Conservation (phyloP, 371 early-diverging fungal species). For the Mortierella sp. region DNA sequence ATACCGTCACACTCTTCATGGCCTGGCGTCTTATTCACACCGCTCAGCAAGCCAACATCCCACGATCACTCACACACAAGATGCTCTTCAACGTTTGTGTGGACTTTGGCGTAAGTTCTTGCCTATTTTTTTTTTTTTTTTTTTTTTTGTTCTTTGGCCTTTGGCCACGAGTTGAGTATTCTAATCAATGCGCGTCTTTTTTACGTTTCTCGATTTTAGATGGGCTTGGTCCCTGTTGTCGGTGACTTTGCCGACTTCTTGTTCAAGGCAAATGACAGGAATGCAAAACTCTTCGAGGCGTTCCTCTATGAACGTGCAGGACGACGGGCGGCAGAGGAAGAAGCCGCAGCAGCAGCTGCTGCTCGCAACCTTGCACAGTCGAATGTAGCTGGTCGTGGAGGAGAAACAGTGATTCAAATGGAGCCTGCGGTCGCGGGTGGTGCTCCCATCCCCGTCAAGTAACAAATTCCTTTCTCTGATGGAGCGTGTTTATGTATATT, state of each 20-base stretch:
- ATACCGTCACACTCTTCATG: constrained; percentile 19
- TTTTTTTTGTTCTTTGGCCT: constrained; percentile 1
- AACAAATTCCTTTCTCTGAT: too few relatives aligned
- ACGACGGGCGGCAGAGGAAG: constrained; percentile 2
- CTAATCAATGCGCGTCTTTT: not conserved
- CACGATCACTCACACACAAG: constrained; percentile 14
- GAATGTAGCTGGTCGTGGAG: too few relatives aligned
- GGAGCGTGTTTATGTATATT: not conserved
- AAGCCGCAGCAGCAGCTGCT: constrained; percentile 9
- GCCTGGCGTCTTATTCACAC: constrained; percentile 31
- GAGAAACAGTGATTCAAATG: constrained; percentile 6
- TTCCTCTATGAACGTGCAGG: constrained; percentile 41
- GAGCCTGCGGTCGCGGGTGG: not conserved
- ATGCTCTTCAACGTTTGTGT: constrained; percentile 41
- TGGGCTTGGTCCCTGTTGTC: constrained; percentile 32
- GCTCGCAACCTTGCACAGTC: not conserved
- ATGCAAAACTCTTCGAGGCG: constrained; percentile 42
- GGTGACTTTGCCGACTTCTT: constrained; percentile 46
- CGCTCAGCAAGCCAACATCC: constrained; percentile 46
- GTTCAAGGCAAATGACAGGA: constrained; percentile 46
- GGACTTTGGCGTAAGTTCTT: constrained; percentile 35
- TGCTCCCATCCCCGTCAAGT: not conserved
- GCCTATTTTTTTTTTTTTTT: not conserved
- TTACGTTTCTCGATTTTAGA: constrained; percentile 6
- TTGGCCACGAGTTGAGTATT: not conserved